Conservation (phyloP, 345 rosid species). For the Arabidopsis suecica region DNA sequence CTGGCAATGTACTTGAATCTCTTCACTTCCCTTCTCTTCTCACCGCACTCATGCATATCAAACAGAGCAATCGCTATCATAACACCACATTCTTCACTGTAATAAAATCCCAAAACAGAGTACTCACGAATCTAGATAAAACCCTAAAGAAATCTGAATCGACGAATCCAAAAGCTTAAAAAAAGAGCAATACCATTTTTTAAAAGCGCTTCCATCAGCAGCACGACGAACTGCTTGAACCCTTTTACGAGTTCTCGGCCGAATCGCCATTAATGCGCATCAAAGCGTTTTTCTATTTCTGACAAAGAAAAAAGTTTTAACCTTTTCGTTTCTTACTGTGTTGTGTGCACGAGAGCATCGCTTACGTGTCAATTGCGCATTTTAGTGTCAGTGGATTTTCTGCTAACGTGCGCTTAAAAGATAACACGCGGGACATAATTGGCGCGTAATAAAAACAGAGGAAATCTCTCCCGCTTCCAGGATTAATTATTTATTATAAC, state of each 20-base stretch:
- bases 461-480: conserved; percentile 21
- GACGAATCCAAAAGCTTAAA: not conserved
- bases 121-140: conserved; percentile 13
- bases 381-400: not conserved
- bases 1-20: conserved; percentile 63
- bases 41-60: conserved; percentile 78
- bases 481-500: not conserved
- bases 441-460: conserved; percentile 29
- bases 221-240: conserved; percentile 74
- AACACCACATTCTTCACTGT: conserved; percentile 64
- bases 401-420: conserved; percentile 26
- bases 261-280: conserved; percentile 60
- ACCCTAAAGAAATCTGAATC: conserved; percentile 6
- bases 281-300: conserved; percentile 25
- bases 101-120: conserved; percentile 29
- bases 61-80: conserved; percentile 66
- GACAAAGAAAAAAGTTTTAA: conserved; percentile 7
- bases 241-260: conserved; percentile 66
- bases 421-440: conserved; percentile 33
- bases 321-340: not conserved
- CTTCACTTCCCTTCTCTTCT: conserved; percentile 55
- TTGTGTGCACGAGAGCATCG: not conserved
- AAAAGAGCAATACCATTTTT: conserved; percentile 59
- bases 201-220: conserved; percentile 80
- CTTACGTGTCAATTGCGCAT: conserved; percentile 29